These are phyloP conservation scores for Geoglossum glabrum DNA, from an alignment of 495 filamentous ascomycete genomes.

Conservation along the genomic window DNA sequence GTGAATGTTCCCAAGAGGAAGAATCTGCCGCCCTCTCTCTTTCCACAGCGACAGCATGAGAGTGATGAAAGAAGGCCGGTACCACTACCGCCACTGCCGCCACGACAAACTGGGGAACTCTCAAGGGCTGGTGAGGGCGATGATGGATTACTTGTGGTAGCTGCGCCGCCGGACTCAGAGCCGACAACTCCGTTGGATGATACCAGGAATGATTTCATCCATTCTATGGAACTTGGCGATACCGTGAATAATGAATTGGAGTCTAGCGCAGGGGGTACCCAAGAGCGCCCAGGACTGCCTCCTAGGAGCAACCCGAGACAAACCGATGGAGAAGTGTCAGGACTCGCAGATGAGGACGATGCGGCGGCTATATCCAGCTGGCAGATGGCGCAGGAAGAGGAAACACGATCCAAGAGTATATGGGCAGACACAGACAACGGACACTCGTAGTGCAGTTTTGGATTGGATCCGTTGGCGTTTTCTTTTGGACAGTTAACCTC, in stretches of 20 bases:
- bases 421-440: conserved; percentile 15
- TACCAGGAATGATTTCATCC: conserved; percentile 3
- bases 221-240: conserved; percentile 11
- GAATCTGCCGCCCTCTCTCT: conserved; percentile 23
- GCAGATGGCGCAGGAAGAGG: conserved; percentile 18
- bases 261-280: neutral
- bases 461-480: neutral
- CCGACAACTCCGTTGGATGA: conserved; percentile 27
- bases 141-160: conserved; percentile 36
- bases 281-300: neutral
- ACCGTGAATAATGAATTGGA: conserved; percentile 21
- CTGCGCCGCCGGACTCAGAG: conserved; percentile 39
- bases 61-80: conserved; percentile 18
- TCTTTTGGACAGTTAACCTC: neutral
- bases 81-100: conserved; percentile 13
- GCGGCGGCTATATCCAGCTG: conserved; percentile 15
- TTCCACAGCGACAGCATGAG: conserved; percentile 8
- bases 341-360: conserved; percentile 11
- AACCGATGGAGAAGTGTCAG: neutral
- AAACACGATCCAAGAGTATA: conserved; percentile 15
- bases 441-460: neutral
- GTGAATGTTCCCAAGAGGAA: conserved; percentile 41
- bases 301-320: neutral
- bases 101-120: conserved; percentile 10
- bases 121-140: conserved; percentile 13